Evolutionary conservation across 2,329 filamentous ascomycete species (phyloP), one percentile per base, ranked within the genome.

Genomic region (Aspergillus brunneoviolaceus): DNA sequence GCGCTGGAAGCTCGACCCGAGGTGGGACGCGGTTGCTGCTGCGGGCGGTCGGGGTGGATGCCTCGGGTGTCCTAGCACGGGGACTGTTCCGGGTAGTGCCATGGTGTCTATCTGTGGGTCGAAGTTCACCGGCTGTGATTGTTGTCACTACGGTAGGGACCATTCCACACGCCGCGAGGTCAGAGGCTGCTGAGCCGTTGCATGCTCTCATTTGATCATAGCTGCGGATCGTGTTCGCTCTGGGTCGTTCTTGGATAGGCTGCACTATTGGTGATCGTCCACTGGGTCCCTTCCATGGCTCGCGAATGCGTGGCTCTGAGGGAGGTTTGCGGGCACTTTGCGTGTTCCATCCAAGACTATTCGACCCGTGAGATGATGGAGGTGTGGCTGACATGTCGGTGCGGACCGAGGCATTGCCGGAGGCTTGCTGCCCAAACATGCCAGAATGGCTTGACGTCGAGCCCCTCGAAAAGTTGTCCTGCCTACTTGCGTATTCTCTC

Each of bases 221-320:
- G 57, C 63, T 71, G 58, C 61, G 59, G 47, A 65, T 61, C 33
- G 65, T 50, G 12, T 82, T 76, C 14, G 82, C 83, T 60, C 80
- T 77, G 48, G 77, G 78, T 39, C 85, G 84, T 70, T 91, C 88
- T 69, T 80, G 82, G 42, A 91, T 82, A 3, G 89, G 87, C 49
- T 83, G 82, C 35, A 90, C 83, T 58, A 91, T 80, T 39, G 84
- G 80, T 48, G 82, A 82, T 64, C 89, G 85, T 29, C 90, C 90
- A 71, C 87, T 91, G 42, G 87, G 86, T 19, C 89, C 89, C 67
- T 87, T 88, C 90, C 90, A 92, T 59, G 87, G 79, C 56, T 80
- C 76, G 49, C 75, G 74, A 49, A 70, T 69, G 64, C 72, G 70
- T 42, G 65, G 69, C 63, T 73, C 72, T 35, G 69, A 67, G 51